Evolutionary conservation across 73 alveolate species (phyloP), one percentile per base, ranked within the genome.

Genomic region (Paramecium bursaria): DNA sequence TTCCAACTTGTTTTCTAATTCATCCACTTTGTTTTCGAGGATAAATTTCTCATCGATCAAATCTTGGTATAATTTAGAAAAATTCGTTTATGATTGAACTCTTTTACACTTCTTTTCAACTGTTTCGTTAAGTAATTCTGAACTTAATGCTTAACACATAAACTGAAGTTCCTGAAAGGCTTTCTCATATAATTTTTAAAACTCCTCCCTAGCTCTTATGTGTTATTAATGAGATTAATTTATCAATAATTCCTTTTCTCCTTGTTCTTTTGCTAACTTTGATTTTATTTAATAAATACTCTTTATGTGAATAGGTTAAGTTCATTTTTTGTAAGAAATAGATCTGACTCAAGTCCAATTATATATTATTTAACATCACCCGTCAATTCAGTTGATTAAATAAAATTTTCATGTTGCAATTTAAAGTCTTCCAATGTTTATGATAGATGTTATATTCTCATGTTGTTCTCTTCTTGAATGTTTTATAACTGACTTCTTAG

Each of bases 251-350:
- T 57, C 76, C 39, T 57, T 57, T 14, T 57, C 76, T 2, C 50
- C 17, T 57, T 57, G 31, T 57, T 57, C 76, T 29, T 57, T 57
- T 3, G 76, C 76, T 57, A 57, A 57, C 39, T n/a, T n/a, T n/a
- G n/a, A n/a, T n/a, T n/a, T n/a, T n/a, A n/a, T n/a, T n/a, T n/a
- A n/a, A n/a, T n/a, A n/a, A n/a, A n/a, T n/a, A n/a, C n/a, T n/a
- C 76, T 57, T 30, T 23, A 23, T 2, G 76, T 57, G 17, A 57
- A 57, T 14, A 57, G 9, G 17, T 57, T 50, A 14, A 57, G 31
- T 30, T 57, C 76, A 2, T 50, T 44, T 57, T 29, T 57, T 3
- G 49, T 26, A 33, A 57, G 1, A 57, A 29, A 44, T 2, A 57
- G 39, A 57, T 57, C 76, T 11, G 76, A 57, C 7, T 57, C 76